A percentile compares a stretch with the other conserved stretches of the same genome.
These are phyloP conservation scores for Solanum piurae DNA, from an alignment of 257 asterid species.

Conservation along the genomic window DNA sequence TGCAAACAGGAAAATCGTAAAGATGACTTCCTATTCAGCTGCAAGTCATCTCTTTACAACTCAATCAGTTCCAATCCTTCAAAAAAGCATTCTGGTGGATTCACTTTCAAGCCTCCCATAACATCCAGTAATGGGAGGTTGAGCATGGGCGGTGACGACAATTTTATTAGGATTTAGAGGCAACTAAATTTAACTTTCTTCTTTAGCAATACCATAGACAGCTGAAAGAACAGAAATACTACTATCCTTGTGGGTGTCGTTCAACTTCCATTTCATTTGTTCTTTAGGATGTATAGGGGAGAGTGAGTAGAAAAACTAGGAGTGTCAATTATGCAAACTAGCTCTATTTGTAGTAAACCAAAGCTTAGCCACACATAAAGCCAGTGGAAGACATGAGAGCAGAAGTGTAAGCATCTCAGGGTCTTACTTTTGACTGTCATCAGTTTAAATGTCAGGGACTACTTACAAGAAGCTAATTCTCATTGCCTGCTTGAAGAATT, in stretches of 20 bases:
- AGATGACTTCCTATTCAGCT: slow-evolving; percentile 12
- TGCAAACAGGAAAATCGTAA: slow-evolving; percentile 11
- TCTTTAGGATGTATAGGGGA: not conserved
- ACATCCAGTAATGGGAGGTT: not conserved
- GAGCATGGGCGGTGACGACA: not conserved
- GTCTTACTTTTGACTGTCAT: not conserved
- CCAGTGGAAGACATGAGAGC: not conserved
- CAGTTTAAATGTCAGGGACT: not conserved
- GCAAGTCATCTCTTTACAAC: slow-evolving; percentile 8
- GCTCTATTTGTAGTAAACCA: not conserved
- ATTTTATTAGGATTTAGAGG: not conserved
- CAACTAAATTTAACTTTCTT: not conserved
- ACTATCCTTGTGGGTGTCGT: not conserved
- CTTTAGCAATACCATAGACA: not conserved
- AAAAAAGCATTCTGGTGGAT: not conserved
- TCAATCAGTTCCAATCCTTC: not conserved
- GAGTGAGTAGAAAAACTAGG: not conserved
- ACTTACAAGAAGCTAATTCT: slow-evolving; percentile 27
- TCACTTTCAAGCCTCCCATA: not conserved
- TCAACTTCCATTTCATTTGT: not conserved
- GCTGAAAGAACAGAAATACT: not conserved
- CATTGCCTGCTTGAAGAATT: slow-evolving; percentile 28
- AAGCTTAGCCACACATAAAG: not conserved
- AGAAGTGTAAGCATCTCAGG: not conserved
- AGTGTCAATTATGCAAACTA: not conserved